Percentiles rank a stretch among this genome's conserved stretches.
Conservation (phyloP, 495 filamentous ascomycete genomes). For the Astrothelium macrocarpum region DNA sequence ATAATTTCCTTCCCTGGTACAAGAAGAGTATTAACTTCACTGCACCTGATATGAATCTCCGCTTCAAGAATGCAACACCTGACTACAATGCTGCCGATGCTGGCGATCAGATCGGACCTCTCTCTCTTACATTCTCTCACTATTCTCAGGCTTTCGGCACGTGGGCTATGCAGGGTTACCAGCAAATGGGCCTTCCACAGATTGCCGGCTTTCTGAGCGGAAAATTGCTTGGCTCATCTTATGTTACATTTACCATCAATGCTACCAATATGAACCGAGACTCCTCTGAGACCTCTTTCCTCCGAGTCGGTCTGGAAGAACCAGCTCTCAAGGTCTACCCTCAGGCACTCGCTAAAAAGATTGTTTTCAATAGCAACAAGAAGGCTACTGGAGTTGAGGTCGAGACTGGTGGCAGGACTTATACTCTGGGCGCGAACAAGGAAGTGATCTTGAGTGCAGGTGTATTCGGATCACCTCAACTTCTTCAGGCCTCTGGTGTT, state of each 20-base stretch:
- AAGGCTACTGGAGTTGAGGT: conserved; percentile 33
- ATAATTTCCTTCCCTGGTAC: conserved; percentile 37
- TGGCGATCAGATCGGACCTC: conserved; percentile 16
- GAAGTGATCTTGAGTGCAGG: conserved; percentile 25
- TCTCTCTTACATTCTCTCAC: conserved; percentile 22
- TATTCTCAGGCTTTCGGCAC: conserved; percentile 18
- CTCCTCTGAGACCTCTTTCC: conserved; percentile 20
- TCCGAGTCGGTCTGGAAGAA: conserved; percentile 15
- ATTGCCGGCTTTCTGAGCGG: conserved; percentile 29
- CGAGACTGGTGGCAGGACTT: conserved; percentile 24
- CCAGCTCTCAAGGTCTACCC: conserved; percentile 26
- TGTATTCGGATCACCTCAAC: conserved; percentile 22
- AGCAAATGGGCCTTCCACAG: conserved; percentile 28
- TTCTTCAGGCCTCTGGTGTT: conserved; percentile 19
- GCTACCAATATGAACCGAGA: conserved; percentile 16
- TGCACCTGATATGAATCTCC: conserved; percentile 22
- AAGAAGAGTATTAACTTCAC: conserved; percentile 33
- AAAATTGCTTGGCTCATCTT: conserved; percentile 27
- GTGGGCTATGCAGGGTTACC: conserved; percentile 30
- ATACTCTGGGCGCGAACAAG: conserved; percentile 27
- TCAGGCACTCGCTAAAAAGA: conserved; percentile 29
- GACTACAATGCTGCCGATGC: conserved; percentile 21
- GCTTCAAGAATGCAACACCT: conserved; percentile 21
- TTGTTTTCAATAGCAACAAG: conserved; percentile 27
- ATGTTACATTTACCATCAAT: conserved; percentile 25